phyloP scores from a whole-genome alignment of 805 yeast species.

The Starmerella khaoyaiensis region DNA sequence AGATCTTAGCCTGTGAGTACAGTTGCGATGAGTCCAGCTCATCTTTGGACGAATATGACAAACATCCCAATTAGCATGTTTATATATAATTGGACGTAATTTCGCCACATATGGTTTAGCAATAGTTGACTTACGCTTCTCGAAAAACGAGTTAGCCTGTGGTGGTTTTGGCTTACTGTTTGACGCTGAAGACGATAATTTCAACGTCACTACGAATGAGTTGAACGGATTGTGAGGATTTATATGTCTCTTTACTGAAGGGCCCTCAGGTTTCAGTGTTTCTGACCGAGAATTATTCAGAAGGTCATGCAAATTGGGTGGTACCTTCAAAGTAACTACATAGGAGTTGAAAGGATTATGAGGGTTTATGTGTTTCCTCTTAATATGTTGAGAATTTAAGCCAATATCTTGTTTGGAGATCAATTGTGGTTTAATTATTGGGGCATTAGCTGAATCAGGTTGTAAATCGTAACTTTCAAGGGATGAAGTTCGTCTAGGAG shows the following conservation, averaged over 20 bases:
- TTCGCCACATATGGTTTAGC: not conserved
- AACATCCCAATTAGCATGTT: constrained; percentile 3
- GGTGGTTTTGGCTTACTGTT: too few species aligned
- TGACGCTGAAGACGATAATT: constrained; percentile 1
- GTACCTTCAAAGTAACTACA: constrained; percentile 3
- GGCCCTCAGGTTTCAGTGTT: not conserved
- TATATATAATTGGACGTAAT: not conserved
- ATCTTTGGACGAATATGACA: constrained; percentile 7
- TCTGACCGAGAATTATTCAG: too few species aligned
- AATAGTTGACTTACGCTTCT: constrained; percentile 10
- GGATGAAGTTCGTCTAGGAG: too few species aligned
- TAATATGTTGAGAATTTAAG: too few species aligned
- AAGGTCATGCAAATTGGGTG: not conserved
- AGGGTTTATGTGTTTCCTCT: not conserved
- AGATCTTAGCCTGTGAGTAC: too few species aligned
- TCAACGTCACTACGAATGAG: constrained; percentile 7
- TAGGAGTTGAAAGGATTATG: constrained; percentile 2
- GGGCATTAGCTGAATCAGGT: too few species aligned
- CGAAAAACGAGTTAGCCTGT: constrained; percentile 17
- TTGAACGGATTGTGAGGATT: constrained; percentile 4
- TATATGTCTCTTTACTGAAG: not conserved
- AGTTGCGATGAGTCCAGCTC: constrained; percentile 2
- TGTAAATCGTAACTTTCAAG: too few species aligned
- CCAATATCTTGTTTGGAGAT: too few species aligned
- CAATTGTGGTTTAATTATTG: too few species aligned